Base-by-base conservation (phyloP, 768 basidiomycete species). In the Suillus clintonianus region DNA sequence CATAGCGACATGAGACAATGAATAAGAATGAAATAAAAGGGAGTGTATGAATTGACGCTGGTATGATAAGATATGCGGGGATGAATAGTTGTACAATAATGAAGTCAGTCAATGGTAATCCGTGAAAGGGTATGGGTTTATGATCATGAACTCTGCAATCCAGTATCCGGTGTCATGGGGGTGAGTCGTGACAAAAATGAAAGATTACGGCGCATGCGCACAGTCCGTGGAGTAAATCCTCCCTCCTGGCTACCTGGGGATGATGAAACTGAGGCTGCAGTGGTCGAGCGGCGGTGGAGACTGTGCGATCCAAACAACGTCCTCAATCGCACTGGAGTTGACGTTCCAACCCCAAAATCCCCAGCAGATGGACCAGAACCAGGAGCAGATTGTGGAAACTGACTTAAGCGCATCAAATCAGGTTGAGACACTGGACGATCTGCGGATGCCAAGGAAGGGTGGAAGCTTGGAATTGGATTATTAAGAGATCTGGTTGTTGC, bases 101-200 rank as follows among this genome's bases (percentile, higher is more conserved):
- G 62, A 42, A 43, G 48, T 54, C 50, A 58, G 54, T 65, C 51
- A 39, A 50, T 53, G 36, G 22, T 15, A 42, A 30, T 36, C 30
- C n/a, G 43, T 34, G 34, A 34, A 34, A 34, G 22, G 14, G 56
- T 48, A 58, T 48, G 30, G 65, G 60, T 17, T 54, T 57, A 62
- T 62, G 62, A 53, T 60, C 61, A 59, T 60, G 65, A 58, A 56
- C 58, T 51, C 51, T 60, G 62, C 63, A 65, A 47, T 19, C 54
- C 58, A 59, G 57, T 43, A 47, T 59, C 48, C 41, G 59, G 55
- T 39, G 19, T 41, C 32, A 70, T 62, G 7, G 70, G 66, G 65
- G 75, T 75, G 67, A 80, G 62, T 65, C 74, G 73, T 62, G 76
- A 76, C 62, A 80, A 68, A 70, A 80, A 73, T 34, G 79, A 76